Evolutionary conservation across 805 yeast species (phyloP).

Genomic region (Ogataea thermomethanolica): DNA sequence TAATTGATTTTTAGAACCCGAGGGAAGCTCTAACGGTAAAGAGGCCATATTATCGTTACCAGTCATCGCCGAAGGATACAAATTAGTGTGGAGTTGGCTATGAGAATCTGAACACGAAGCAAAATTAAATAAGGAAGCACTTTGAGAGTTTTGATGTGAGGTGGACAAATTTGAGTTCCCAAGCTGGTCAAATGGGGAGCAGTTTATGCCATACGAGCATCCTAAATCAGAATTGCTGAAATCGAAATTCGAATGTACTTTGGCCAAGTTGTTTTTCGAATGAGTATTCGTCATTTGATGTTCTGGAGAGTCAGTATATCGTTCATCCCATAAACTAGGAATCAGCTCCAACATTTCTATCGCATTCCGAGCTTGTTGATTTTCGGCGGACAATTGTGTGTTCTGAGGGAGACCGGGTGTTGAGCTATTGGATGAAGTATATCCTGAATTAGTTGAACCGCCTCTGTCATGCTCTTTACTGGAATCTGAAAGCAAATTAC

Average conservation of each 20-base stretch:
- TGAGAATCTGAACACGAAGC: no score
- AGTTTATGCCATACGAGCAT: no score
- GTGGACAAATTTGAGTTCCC: no score
- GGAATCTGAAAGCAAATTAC: conserved; percentile 12
- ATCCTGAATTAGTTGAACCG: not conserved
- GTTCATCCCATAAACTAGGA: conserved; percentile 27
- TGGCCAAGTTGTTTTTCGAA: not conserved
- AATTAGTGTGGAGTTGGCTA: not conserved
- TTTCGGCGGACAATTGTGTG: not conserved
- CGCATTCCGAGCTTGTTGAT: conserved; percentile 1
- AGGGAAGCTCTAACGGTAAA: not conserved
- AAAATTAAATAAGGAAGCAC: no score
- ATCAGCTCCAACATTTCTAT: conserved; percentile 24
- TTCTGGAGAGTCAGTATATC: not conserved
- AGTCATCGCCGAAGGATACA: not conserved
- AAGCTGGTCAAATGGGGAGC: no score
- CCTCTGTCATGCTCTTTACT: conserved; percentile 6
- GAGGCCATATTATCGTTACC: not conserved
- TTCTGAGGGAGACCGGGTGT: not conserved
- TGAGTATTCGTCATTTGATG: not conserved
- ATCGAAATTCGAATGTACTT: not conserved
- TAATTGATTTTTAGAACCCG: conserved; percentile 2
- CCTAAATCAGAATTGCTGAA: no score
- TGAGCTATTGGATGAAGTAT: conserved; percentile 4
- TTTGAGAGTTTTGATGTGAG: no score